phyloP scores from a whole-genome alignment of 2,329 filamentous ascomycete species.

The Paraconiothyrium brasiliense region DNA sequence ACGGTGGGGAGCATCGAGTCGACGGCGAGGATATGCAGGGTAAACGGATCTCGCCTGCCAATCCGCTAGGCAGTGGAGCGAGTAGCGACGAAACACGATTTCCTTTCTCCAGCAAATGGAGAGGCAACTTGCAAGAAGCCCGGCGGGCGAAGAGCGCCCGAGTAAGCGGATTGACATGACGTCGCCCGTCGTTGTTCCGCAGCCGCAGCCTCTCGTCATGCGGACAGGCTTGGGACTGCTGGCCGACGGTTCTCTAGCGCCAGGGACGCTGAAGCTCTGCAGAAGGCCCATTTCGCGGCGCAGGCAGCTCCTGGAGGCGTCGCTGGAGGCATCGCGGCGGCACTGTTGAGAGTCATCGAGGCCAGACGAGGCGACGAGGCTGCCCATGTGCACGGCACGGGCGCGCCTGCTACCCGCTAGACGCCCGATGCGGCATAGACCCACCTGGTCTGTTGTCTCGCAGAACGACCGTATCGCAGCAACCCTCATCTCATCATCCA shows the following conservation, averaged over 20 bases:
- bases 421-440: constrained; percentile 13
- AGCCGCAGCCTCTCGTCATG: not conserved
- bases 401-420: constrained; percentile 8
- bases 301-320: not conserved
- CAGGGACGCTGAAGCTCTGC: not conserved
- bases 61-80: constrained; percentile 7
- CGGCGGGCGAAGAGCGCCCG: not conserved
- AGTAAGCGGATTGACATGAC: not conserved
- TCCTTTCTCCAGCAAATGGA: not conserved
- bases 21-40: constrained; percentile 1
- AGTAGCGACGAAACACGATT: constrained; percentile 12
- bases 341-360: not conserved
- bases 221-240: not conserved
- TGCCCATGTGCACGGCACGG: not conserved
- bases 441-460: not conserved
- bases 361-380: constrained; percentile 9
- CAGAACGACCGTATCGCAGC: constrained; percentile 13
- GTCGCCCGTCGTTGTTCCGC: constrained; percentile 2
- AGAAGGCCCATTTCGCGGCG: not conserved
- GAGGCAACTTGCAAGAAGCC: not conserved
- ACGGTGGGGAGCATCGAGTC: constrained; percentile 10
- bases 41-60: constrained; percentile 2
- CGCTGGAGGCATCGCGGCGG: not conserved
- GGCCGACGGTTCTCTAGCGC: not conserved
- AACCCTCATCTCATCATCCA: constrained; percentile 23